Base-by-base conservation (phyloP, 2,329 filamentous ascomycete genomes). In the Lasiodiplodia sp. region DNA sequence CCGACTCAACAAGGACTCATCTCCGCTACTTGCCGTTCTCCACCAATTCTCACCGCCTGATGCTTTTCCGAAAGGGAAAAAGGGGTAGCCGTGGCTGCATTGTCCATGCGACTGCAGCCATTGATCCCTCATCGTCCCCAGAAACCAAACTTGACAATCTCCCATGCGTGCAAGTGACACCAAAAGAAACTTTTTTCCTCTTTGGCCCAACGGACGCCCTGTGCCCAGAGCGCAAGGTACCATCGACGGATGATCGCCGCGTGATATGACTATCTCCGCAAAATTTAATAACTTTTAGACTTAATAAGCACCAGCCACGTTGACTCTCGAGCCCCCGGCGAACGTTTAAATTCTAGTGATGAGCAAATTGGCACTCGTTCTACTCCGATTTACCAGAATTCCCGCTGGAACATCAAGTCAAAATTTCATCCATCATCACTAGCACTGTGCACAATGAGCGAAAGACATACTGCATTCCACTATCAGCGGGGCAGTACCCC, bases 11-110 rank as follows among this genome's bases (percentile, higher is more conserved):
- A 18, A 7, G 21, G 14, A 25, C 18, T 63, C 58, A 51, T 63
- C 31, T 63, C 58, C 58, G 58, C 58, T 21, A n/a, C 56, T 58
- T 58, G 21, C 56, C 56, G 56, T 51, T 60, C n/a, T 25, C 58
- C 58, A n/a, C 18, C 34, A 14, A 6, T 10, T 2, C 40, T 34
- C 57, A 60, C 57, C 57, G 57, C 57, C 28, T 31, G 44, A 47
- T 28, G 21, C 2, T 16, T 8, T 7, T 8, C 21, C 12, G 2
- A 6, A 37, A 18, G 31, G 18, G n/a, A 53, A 57, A 57, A 31
- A 14, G 55, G 55, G 51, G 51, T 28, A 47, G 18, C 18, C 4
- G n/a, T 16, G 6, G 28, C 18, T 23, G 51, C 51, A n/a, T 11
- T 12, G 2, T 16, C n/a, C 12, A 21, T 18, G 14, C 21, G 49